Evolutionary conservation across 2,329 filamentous ascomycete species (phyloP).

Genomic region (Hymenoscyphus infarciens): DNA sequence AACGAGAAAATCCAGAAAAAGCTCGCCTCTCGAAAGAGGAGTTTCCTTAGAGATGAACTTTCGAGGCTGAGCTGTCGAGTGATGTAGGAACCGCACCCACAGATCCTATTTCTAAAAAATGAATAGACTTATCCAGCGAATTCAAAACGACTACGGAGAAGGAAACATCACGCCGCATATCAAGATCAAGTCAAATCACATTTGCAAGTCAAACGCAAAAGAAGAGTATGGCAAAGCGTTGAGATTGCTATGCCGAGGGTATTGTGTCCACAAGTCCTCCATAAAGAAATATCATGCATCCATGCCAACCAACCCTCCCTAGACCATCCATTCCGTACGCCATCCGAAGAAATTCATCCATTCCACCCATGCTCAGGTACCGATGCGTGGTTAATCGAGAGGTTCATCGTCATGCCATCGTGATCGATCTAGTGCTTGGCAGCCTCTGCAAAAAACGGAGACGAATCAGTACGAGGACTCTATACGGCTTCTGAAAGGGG

Average conservation of each 20-base stretch:
- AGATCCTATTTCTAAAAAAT: too few relatives aligned
- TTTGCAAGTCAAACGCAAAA: background rate
- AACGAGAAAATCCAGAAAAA: too few relatives aligned
- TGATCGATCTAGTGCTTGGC: constrained; percentile 38
- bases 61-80: too few relatives aligned
- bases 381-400: background rate
- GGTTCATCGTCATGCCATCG: too few relatives aligned
- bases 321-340: background rate
- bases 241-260: background rate
- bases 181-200: too few relatives aligned
- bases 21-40: too few relatives aligned
- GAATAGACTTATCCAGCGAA: too few relatives aligned
- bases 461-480: background rate
- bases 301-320: background rate
- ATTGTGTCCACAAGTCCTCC: background rate
- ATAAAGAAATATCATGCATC: background rate
- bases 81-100: too few relatives aligned
- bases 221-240: background rate
- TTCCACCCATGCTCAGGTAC: background rate
- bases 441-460: constrained; percentile 30
- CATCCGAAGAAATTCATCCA: background rate
- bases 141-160: too few relatives aligned
- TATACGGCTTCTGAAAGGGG: background rate
- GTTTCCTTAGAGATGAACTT: too few relatives aligned
- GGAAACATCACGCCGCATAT: too few relatives aligned